Base-by-base conservation (phyloP, 2,329 filamentous ascomycete genomes). In the Alternaria incomplexa region DNA sequence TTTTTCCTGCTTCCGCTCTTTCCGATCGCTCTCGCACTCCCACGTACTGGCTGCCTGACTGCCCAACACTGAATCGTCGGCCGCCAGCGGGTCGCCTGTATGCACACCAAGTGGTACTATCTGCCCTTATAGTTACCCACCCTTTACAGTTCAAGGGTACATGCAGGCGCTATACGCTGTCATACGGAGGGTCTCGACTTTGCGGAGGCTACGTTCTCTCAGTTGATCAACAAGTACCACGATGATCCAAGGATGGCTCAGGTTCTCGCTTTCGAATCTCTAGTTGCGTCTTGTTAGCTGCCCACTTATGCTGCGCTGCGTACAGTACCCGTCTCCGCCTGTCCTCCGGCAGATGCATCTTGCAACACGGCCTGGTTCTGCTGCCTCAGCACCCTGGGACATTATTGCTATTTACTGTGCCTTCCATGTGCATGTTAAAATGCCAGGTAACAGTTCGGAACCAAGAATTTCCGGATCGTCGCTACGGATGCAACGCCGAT, bases 1-100 rank as follows among this genome's bases (percentile, higher is more conserved):
- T 61, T 63, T 60, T 53, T 52, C 57, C 30, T 63, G 55, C 60
- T 64, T 63, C 66, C 66, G 66, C 51, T 52, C 57, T 65, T 69
- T 57, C 69, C 66, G 69, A 63, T 64, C 58, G 59, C 60, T 62
- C 55, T 62, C 52, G 58, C 57, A 56, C 44, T 61, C 48, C 61
- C 56, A 36, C 28, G 28, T 23, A 51, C 22, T 58, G 22, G 62
- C 58, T 64, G 64, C 63, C 66, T 62, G 60, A 67, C 62, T 46
- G 60, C 53, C 58, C 47, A 57, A 56, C 58, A 54, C 52, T 57
- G 60, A 61, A 63, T 55, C 58, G 60, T 63, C 54, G 56, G 46
- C 61, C 46, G 58, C 20, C 50, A 48, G 56, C 59, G 46, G 40
- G 56, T 62, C 58, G 58, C 58, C 55, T 63, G 40, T 23, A 63